Percentiles rank a stretch among this genome's conserved stretches.
Evolutionary conservation across 495 filamentous ascomycete species (phyloP).

Genomic region (Pyronema omphalodes): DNA sequence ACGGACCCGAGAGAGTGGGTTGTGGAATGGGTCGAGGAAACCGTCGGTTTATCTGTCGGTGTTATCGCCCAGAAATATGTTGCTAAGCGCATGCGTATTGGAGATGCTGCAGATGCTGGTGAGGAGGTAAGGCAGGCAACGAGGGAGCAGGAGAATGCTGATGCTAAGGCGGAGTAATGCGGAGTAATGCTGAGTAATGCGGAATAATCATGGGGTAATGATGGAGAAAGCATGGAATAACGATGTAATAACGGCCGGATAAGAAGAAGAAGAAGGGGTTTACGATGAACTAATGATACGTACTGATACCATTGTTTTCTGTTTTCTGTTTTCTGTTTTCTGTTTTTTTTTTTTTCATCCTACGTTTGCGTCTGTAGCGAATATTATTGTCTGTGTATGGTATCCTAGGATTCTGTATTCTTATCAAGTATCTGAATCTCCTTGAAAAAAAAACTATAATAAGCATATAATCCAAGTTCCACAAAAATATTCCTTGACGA

Average conservation of each 20-base stretch:
- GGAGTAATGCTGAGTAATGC: constrained; percentile 1
- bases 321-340: no score
- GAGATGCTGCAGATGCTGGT: constrained; percentile 40
- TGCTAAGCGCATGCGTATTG: constrained; percentile 85
- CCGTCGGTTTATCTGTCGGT: constrained; percentile 59
- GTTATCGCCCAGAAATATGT: constrained; percentile 93
- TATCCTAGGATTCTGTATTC: no score
- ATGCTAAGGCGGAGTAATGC: not conserved
- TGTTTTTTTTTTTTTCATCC: no score
- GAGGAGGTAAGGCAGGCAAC: constrained; percentile 6
- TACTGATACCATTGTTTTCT: no score
- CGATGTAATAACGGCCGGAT: no score
- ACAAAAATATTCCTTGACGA: no score
- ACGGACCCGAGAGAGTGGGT: constrained; percentile 95
- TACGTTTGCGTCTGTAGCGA: no score
- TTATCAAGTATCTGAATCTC: no score
- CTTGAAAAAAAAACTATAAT: no score
- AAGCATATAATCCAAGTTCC: no score
- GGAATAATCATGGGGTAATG: not conserved
- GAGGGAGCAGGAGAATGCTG: constrained; percentile 4
- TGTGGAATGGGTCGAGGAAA: constrained; percentile 89
- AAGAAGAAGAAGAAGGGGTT: not conserved
- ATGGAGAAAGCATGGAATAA: not conserved
- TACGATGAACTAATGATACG: not conserved
- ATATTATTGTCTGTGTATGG: no score